Conservation (phyloP, 2,329 filamentous ascomycete genomes). For the Calonectria hongkongensis region DNA sequence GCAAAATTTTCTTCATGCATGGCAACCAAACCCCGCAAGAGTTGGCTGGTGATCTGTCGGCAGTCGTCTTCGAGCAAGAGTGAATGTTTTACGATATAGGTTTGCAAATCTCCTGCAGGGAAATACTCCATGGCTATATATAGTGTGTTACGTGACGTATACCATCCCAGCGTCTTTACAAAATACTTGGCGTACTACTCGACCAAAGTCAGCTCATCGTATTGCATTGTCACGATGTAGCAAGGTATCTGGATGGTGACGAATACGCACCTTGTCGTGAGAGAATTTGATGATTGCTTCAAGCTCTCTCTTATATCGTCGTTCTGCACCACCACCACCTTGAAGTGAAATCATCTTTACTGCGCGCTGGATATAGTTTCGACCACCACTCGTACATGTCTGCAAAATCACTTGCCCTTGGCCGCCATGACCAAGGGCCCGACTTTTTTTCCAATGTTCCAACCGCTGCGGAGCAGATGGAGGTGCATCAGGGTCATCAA, state of each 20-base stretch:
- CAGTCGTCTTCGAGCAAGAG: neutral
- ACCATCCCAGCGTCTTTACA: conserved; percentile 3
- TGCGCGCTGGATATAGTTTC: neutral
- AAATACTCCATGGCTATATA: conserved; percentile 5
- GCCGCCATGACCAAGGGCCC: neutral
- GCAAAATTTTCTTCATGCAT: neutral
- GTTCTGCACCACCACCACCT: neutral
- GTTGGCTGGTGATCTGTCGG: neutral
- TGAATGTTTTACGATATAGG: neutral
- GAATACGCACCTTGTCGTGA: neutral
- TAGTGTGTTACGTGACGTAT: neutral
- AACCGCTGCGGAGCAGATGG: neutral
- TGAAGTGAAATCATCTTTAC: neutral
- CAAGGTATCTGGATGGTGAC: no score
- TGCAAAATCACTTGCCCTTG: conserved; percentile 1
- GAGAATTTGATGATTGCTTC: neutral
- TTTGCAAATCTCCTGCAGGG: neutral
- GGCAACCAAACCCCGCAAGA: neutral
- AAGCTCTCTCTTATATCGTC: neutral
- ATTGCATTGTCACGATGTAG: no score
- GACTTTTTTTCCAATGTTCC: neutral
- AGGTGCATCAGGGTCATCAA: conserved; percentile 20
- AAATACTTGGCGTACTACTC: conserved; percentile 2
- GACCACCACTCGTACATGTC: neutral
- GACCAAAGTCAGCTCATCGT: neutral